Evolutionary conservation across 352 stramenopile species (phyloP), one percentile per base, ranked within the genome.

Genomic region (Blastocystis sp.): DNA sequence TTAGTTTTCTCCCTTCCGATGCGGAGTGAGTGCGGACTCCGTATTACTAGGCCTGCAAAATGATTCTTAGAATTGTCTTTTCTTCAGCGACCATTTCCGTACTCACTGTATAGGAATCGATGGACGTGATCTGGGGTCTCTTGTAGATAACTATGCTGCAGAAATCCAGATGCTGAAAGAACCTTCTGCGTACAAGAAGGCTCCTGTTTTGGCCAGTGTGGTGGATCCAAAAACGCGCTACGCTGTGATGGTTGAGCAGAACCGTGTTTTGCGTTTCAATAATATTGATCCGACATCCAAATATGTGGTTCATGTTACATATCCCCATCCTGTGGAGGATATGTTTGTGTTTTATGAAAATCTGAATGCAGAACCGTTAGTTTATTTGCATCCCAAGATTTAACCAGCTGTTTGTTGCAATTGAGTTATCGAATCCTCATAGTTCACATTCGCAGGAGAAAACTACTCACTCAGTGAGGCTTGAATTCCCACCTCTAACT

Each of bases 271-370:
- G 69, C 69, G 69, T 16, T 81, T 81, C 24, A 44, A 81, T 51
- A 27, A 16, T 9, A 32, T 81, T 16, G 69, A 81, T 51, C 69
- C 69, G 0, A 61, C 36, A 21, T 21, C 18, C 4, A 34, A 36
- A 18, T 81, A 63, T 65, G 69, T 81, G 16, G 46, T 44, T 32
- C 69, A 81, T n/a, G 46, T 81, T 21, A 61, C 36, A 14, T 81
- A 49, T 61, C 69, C 69, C 9, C 69, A 81, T 44, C 69, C 69
- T 46, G 69, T 81, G 18, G 69, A 81, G 29, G 69, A 81, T 42
- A 81, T 81, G 69, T 81, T 64, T 29, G 11, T 81, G n/a, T 81
- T 81, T 40, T 81, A 81, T 38, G 21, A 29, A 3, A 63, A 40
- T 4, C 27, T 81, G 46, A 81, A 81, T 81, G 44, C 69, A 4